These are phyloP conservation scores for Arxiozyma heterogenica DNA, from an alignment of 1,139 yeast species.

Conservation along the genomic window DNA sequence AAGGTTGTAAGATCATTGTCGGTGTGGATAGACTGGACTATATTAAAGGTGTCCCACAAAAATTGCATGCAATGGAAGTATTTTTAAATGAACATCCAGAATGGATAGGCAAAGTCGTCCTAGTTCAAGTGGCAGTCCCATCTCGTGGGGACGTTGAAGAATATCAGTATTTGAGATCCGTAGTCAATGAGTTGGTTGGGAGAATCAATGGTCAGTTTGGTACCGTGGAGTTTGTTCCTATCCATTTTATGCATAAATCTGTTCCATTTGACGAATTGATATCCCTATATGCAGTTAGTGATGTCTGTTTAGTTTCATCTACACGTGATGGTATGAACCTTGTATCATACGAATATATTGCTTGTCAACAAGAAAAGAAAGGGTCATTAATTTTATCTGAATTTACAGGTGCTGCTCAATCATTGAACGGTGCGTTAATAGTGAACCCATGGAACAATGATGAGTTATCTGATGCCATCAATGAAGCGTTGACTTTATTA, in stretches of 20 bases:
- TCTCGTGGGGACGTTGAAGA: constrained; percentile 98
- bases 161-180: constrained; percentile 85
- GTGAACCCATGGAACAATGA: constrained; percentile 99
- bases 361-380: constrained; percentile 80
- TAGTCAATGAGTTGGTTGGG: constrained; percentile 93
- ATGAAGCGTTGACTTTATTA: constrained; percentile 79
- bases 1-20: constrained; percentile 74
- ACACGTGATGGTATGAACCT: constrained; percentile 98
- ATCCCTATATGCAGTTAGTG: constrained; percentile 74
- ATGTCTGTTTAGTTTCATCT: constrained; percentile 85
- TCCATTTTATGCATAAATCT: constrained; percentile 90
- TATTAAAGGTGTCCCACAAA: constrained; percentile 96
- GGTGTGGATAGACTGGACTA: constrained; percentile 95
- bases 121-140: constrained; percentile 97
- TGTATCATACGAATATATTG: constrained; percentile 92
- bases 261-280: constrained; percentile 86
- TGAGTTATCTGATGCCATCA: constrained; percentile 76
- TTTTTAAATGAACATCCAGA: constrained; percentile 90
- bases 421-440: constrained; percentile 82
- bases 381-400: constrained; percentile 85
- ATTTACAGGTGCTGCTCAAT: constrained; percentile 99
- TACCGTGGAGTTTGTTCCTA: constrained; percentile 94
- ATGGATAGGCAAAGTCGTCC: constrained; percentile 94
- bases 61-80: constrained; percentile 89
- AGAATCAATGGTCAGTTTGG: constrained; percentile 95